Evolutionary conservation across 192 early-diverging fungal species (phyloP).

Genomic region (Irineochytrium annulatum): DNA sequence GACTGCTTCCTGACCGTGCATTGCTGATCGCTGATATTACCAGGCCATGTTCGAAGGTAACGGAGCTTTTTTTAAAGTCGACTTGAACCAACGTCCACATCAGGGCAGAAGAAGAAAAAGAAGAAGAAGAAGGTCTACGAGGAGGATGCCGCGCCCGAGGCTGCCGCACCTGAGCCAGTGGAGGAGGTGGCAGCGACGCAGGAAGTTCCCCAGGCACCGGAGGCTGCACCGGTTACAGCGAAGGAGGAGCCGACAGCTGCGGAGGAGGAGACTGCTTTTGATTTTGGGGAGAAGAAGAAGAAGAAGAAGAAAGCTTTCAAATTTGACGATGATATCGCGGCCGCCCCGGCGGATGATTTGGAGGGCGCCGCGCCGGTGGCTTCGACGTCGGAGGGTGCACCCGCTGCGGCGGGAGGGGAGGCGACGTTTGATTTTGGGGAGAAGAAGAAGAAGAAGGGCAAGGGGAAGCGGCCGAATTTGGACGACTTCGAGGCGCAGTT

Average conservation of each 20-base stretch:
- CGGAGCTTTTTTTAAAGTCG: background rate
- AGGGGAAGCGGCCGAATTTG: constrained; percentile 65
- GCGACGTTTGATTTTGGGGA: constrained; percentile 55
- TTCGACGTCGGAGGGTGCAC: constrained; percentile 35
- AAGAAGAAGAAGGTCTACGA: constrained; percentile 26
- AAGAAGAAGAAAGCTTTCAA: constrained; percentile 78
- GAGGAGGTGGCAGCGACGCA: background rate
- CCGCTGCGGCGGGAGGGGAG: constrained; percentile 21
- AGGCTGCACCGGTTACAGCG: background rate
- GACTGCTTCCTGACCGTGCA: background rate
- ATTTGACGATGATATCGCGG: constrained; percentile 29
- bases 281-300: constrained; percentile 84
- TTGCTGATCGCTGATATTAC: background rate
- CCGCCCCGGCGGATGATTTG: constrained; percentile 38
- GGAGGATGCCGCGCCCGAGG: background rate
- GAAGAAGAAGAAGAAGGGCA: constrained; percentile 85
- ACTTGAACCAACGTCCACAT: background rate
- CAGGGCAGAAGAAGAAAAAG: constrained; percentile 31
- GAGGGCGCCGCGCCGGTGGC: constrained; percentile 34
- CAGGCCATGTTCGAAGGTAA: constrained; percentile 14
- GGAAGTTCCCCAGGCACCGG: background rate
- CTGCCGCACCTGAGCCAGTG: background rate
- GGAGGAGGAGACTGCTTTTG: constrained; percentile 12
- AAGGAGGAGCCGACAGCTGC: background rate
- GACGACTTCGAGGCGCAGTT: constrained; percentile 82